Evolutionary conservation across 1,284 basidiomycete genomes (phyloP), one percentile per base, ranked within the genome.

Genomic region (Moniliophthora roreri): DNA sequence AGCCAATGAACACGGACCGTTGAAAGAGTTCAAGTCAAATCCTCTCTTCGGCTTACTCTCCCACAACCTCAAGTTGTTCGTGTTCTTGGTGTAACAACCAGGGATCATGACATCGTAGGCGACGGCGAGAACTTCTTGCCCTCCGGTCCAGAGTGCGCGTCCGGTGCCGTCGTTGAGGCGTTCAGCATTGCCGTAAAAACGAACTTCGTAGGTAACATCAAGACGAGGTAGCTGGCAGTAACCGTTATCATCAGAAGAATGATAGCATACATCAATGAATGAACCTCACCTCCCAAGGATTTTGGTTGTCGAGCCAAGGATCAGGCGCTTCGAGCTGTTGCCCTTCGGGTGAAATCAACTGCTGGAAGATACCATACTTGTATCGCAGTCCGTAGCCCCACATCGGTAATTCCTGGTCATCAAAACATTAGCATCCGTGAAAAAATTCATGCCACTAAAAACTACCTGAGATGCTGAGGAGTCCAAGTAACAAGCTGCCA

Each of bases 281-380:
- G 4, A 28, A 16, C 20, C 55, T 49, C 24, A 71, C 71, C 74
- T 95, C 93, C 93, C 92, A 92, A 41, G 89, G 87, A 69, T 93
- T 94, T 63, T 89, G 86, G 62, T 89, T 78, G 55, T 92, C 87
- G 37, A 96, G 77, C 93, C 93, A 96, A 57, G 93, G 93, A 70
- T 96, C 94, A 8, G 93, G 93, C 3, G 91, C 93, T 75, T 95
- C 82, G 18, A 80, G 75, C 64, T 79, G 50, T 42, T 18, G 38
- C 51, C 45, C 28, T 52, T 40, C n/a, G 8, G 8, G 21, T 18
- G 48, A 20, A 13, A 15, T 35, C n/a, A 46, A 20, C 54, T 97
- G 95, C 71, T 94, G 90, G 82, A 97, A 97, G 71, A 97, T 95
- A 62, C 93, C 93, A 62, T 94, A 95, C 66, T 91, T 87, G 79